Evolutionary conservation across 345 rosid genomes (phyloP).

Genomic region (Aquilaria yunnanensis): DNA sequence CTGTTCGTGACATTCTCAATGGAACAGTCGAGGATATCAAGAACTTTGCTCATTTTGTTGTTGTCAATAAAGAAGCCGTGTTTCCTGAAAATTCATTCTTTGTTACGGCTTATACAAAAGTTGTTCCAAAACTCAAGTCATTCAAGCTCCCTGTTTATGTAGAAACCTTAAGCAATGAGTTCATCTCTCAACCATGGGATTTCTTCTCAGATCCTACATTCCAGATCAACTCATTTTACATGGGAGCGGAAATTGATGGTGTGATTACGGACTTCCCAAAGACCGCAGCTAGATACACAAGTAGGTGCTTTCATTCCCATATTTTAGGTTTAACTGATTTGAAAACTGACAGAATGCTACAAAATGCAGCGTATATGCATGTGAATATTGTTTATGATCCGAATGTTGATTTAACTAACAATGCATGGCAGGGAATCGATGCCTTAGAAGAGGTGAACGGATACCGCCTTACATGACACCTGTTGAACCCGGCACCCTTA

Average conservation of each 20-base stretch:
- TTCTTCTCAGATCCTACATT: constrained; percentile 74
- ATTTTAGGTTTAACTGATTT: background rate
- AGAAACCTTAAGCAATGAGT: constrained; percentile 71
- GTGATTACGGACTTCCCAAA: constrained; percentile 77
- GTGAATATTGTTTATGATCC: too few species aligned
- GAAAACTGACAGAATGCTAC: too few species aligned
- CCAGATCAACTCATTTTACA: constrained; percentile 52
- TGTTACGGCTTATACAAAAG: constrained; percentile 29
- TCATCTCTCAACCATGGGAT: constrained; percentile 84
- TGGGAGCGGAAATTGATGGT: constrained; percentile 34
- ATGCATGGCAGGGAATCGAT: constrained; percentile 47
- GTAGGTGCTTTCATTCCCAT: constrained; percentile 35
- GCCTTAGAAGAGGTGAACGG: constrained; percentile 22
- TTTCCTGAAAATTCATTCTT: constrained; percentile 20
- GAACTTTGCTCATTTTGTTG: constrained; percentile 63
- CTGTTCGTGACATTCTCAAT: constrained; percentile 42
- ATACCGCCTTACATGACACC: constrained; percentile 49
- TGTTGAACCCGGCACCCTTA: constrained; percentile 44
- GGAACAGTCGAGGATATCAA: constrained; percentile 52
- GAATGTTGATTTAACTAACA: too few species aligned
- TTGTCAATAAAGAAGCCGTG: constrained; percentile 51
- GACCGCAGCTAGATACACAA: constrained; percentile 66
- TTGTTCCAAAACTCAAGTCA: constrained; percentile 44
- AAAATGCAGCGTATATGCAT: too few species aligned
- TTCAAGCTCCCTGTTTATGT: constrained; percentile 60